Percentiles rank a stretch among this genome's conserved stretches.
phyloP scores from a whole-genome alignment of 768 basidiomycete species.

The Mrakia blollopis region DNA sequence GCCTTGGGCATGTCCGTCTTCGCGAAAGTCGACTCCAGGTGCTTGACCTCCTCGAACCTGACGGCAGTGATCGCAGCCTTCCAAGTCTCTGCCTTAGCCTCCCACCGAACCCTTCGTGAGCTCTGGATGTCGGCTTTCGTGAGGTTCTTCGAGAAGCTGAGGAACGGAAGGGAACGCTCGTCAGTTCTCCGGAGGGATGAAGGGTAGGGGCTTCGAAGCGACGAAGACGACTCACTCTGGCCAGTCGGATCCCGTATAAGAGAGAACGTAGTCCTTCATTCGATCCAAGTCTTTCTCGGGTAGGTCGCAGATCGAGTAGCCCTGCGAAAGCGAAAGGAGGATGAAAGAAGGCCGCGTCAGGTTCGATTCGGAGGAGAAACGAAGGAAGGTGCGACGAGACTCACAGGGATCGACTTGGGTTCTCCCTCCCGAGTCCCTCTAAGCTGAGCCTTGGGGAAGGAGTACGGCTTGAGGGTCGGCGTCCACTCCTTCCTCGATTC shows the following conservation, averaged over 20 bases:
- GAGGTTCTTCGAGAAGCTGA: neutral
- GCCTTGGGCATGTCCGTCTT: neutral
- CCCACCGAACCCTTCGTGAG: neutral
- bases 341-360: neutral
- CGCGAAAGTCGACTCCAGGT: neutral
- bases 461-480: neutral
- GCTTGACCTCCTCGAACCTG: neutral
- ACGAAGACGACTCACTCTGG: neutral
- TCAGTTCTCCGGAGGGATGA: neutral
- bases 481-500: neutral
- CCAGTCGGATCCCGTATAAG: neutral
- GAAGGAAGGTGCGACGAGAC: neutral
- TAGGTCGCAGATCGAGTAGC: constrained; percentile 10
- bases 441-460: neutral
- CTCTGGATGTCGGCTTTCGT: constrained; percentile 6
- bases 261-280: neutral
- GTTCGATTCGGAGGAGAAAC: neutral
- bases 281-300: neutral
- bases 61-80: neutral
- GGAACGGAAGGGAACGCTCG: neutral
- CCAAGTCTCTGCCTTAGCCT: neutral
- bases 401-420: neutral
- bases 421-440: neutral
- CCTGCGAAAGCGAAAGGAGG: neutral
- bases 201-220: too few species aligned